Conservation (phyloP, 1,284 basidiomycete genomes). For the Tilletia walkeri region DNA sequence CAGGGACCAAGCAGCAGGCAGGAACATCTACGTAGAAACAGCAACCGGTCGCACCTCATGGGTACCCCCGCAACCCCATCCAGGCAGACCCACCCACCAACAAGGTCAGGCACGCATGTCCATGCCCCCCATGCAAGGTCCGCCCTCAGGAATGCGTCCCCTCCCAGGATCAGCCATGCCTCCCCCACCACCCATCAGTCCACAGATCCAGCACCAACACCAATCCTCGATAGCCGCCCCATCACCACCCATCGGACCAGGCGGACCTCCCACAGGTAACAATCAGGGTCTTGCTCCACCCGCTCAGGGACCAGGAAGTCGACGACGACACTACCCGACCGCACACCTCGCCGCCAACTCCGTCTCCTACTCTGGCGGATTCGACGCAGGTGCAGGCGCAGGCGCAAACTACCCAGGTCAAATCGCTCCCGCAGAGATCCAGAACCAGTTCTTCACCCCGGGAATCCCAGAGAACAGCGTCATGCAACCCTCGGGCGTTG, state of each 20-base stretch:
- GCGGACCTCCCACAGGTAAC: conserved; percentile 17
- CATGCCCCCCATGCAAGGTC: conserved; percentile 49
- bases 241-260: conserved; percentile 21
- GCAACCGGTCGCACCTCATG: conserved; percentile 56
- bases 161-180: conserved; percentile 10
- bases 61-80: conserved; percentile 50
- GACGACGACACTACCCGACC: conserved; percentile 58
- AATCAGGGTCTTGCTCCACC: conserved; percentile 48
- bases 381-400: conserved; percentile 53
- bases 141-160: conserved; percentile 23
- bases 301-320: conserved; percentile 56
- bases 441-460: conserved; percentile 27
- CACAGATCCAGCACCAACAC: not conserved
- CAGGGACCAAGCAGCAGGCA: conserved; percentile 77
- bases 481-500: not conserved
- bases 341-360: conserved; percentile 55
- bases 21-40: conserved; percentile 73
- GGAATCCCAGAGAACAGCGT: conserved; percentile 21
- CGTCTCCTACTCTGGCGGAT: conserved; percentile 56
- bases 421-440: conserved; percentile 23
- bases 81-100: conserved; percentile 48
- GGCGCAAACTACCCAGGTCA: conserved; percentile 28
- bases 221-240: not conserved
- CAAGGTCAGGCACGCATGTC: conserved; percentile 50
- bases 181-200: not conserved